A percentile compares a stretch with the other conserved stretches of the same genome.
phyloP scores from a whole-genome alignment of 129 eudicot genomes.

The Silybum marianum region DNA sequence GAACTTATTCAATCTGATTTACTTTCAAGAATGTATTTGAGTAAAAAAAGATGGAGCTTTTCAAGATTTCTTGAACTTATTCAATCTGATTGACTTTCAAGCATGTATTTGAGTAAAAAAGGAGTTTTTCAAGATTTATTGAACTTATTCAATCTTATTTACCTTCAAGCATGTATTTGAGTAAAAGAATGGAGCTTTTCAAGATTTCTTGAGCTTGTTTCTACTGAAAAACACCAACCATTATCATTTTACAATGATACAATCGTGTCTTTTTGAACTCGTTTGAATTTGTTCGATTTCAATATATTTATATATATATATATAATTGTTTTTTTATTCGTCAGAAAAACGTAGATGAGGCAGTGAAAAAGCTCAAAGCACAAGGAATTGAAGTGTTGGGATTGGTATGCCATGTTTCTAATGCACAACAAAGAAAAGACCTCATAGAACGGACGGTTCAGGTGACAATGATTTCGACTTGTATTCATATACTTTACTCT shows the following conservation, averaged over 20 bases:
- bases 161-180: too few species aligned
- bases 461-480: constrained; percentile 38
- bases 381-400: constrained; percentile 74
- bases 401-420: constrained; percentile 87
- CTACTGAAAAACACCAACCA: background rate
- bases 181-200: too few species aligned
- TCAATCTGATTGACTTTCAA: too few species aligned
- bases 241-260: background rate
- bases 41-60: too few species aligned
- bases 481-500: background rate
- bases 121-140: too few species aligned
- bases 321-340: background rate
- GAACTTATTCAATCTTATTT: too few species aligned
- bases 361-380: constrained; percentile 66
- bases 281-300: background rate
- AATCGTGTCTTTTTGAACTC: background rate
- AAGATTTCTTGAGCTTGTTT: background rate
- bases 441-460: constrained; percentile 62
- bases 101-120: too few species aligned
- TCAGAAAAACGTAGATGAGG: constrained; percentile 90
- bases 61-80: background rate
- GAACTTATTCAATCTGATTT: constrained; percentile 1
- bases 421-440: constrained; percentile 78
- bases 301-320: background rate
- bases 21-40: too few species aligned